Base-by-base conservation (phyloP, 305 asterid species). In the Fraxinus latifolia region DNA sequence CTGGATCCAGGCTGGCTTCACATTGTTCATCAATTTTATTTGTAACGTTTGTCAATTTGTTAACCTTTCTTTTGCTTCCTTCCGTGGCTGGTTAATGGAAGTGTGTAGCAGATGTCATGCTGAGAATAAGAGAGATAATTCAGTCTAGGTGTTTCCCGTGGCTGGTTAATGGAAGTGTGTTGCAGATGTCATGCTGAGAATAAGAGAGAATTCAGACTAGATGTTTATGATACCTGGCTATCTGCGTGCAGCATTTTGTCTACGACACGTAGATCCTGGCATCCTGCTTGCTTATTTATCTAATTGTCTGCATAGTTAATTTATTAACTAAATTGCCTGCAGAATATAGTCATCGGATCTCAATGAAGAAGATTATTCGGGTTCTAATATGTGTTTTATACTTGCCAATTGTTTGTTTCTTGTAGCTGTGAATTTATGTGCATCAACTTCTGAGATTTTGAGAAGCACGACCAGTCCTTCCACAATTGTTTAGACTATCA, bases 251-350 rank as follows among this genome's bases (percentile, higher is more conserved):
- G 25, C 44, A 70, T 70, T 31, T 70, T 32, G 42, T 31, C 44
- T 14, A 70, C 15, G 44, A 70, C 44, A 4, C 11, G 42, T 70
- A 70, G 44, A 32, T 31, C 76, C 23, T 50, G 62, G 62, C 62
- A 50, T 50, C 62, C 76, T 12, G 42, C 42, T 70, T 32, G 12
- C 76, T 70, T 70, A 70, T 32, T 27, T 70, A 70, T 31, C 76
- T 32, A 17, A 1, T 55, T 55, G 27, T 55, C 67, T 55, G 67
- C 67, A 17, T 55, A 55, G 27, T 55, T 67, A 77, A 47, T 58
- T 78, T 77, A 58, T 62, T 73, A 76, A 73, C 76, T 67, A 70
- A 34, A 53, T 68, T 77, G 62, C 33, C 65, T 17, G 14, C 55
- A 11, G 27, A 34, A 19, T 34, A 34, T 55, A 68, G 74, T 71